Conservation (phyloP, 108 stramenopile species). For the Nitzschia putrida region DNA sequence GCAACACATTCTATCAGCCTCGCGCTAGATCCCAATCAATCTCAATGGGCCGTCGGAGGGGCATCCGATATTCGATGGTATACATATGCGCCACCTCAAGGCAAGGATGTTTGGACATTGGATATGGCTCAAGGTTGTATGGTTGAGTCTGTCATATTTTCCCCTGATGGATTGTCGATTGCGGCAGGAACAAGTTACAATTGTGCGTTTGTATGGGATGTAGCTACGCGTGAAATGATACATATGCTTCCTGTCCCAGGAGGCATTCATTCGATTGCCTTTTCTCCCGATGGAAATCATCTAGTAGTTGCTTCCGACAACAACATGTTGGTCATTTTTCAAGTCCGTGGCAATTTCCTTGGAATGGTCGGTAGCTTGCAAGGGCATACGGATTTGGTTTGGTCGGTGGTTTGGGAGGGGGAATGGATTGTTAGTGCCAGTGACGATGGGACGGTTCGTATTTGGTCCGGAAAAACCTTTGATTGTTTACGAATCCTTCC, state of each 20-base stretch:
- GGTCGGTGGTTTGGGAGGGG: conserved; percentile 11
- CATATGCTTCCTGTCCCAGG: no score
- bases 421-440: conserved; percentile 9
- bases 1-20: conserved; percentile 8
- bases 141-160: conserved; percentile 6
- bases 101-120: conserved; percentile 11
- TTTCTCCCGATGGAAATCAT: no score
- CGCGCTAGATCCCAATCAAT: background rate
- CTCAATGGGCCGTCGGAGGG: conserved; percentile 11
- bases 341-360: no score
- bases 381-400: conserved; percentile 14
- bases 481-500: background rate
- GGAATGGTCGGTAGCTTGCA: no score
- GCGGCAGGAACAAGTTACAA: conserved; percentile 11
- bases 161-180: conserved; percentile 11
- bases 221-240: conserved; percentile 1
- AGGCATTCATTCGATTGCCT: no score
- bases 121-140: conserved; percentile 9
- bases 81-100: background rate
- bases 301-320: no score
- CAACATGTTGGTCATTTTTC: no score
- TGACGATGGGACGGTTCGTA: conserved; percentile 13
- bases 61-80: conserved; percentile 8
- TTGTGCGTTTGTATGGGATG: conserved; percentile 12
- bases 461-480: background rate